A percentile compares a stretch with the other conserved stretches of the same genome.
phyloP scores from a whole-genome alignment of 2,329 filamentous ascomycete genomes.

The Alternaria gansuensis region DNA sequence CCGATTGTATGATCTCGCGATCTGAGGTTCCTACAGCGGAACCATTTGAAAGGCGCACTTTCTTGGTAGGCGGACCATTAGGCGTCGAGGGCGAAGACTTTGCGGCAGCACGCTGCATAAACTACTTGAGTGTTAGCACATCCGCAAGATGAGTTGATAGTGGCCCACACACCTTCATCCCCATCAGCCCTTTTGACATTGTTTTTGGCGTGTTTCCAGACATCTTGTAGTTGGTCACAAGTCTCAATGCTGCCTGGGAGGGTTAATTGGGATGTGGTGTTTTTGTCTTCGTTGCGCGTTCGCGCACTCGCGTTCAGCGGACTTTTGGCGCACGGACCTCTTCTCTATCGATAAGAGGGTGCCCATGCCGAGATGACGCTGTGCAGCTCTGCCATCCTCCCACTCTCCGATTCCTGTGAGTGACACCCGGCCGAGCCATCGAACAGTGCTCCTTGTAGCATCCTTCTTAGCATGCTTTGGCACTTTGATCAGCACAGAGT shows the following conservation, averaged over 20 bases:
- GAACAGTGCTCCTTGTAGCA: not conserved
- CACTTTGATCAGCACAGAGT: not conserved
- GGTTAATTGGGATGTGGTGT: not conserved
- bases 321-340: conserved; percentile 14
- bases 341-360: conserved; percentile 5
- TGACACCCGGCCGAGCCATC: not conserved
- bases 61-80: conserved; percentile 68
- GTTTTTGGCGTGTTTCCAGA: conserved; percentile 60
- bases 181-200: conserved; percentile 87
- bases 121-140: conserved; percentile 57
- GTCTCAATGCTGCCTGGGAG: not conserved
- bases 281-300: conserved; percentile 10
- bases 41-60: conserved; percentile 65
- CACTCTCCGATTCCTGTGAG: not conserved
- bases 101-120: conserved; percentile 88
- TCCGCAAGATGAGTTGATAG: not conserved
- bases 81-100: conserved; percentile 62
- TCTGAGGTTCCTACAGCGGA: conserved; percentile 55
- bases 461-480: not conserved
- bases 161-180: conserved; percentile 73
- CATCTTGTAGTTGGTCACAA: conserved; percentile 28
- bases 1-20: conserved; percentile 68
- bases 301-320: conserved; percentile 16
- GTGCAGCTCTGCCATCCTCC: conserved; percentile 3
- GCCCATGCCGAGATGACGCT: conserved; percentile 5